These are phyloP conservation scores for Clausena lansium DNA, from an alignment of 345 rosid genomes.

Conservation along the genomic window DNA sequence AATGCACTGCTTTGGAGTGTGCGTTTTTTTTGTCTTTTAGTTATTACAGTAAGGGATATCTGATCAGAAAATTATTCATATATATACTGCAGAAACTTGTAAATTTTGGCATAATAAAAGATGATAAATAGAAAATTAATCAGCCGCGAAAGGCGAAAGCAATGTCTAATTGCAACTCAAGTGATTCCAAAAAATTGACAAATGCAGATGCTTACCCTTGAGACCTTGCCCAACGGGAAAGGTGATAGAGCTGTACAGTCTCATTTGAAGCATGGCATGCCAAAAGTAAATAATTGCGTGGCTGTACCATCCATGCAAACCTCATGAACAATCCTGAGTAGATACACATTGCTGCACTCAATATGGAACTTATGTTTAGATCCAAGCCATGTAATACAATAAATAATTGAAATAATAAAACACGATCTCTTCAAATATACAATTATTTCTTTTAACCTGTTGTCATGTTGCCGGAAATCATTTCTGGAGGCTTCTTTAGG, in stretches of 20 bases:
- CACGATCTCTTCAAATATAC: not conserved
- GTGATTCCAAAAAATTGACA: not conserved
- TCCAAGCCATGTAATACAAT: not conserved
- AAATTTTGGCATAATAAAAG: not conserved
- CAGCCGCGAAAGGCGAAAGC: not conserved
- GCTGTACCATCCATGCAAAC: conserved; percentile 92
- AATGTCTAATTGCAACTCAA: not conserved
- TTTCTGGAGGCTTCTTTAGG: conserved; percentile 90
- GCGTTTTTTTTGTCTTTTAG: no score
- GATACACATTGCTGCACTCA: conserved; percentile 63
- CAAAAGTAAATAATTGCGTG: conserved; percentile 77
- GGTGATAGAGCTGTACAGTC: conserved; percentile 89
- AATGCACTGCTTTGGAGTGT: no score
- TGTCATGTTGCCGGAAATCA: conserved; percentile 90
- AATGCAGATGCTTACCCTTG: conserved; percentile 49
- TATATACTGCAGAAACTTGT: not conserved
- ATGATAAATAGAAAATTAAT: not conserved
- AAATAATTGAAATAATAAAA: not conserved
- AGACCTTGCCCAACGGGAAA: conserved; percentile 82
- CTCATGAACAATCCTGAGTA: conserved; percentile 84
- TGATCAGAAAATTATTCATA: no score
- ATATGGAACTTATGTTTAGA: conserved; percentile 7
- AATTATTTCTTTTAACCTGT: conserved; percentile 39
- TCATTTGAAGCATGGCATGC: conserved; percentile 97
- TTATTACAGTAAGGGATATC: no score